phyloP scores from a whole-genome alignment of 805 yeast species.

The Cyberlindnera japonica region DNA sequence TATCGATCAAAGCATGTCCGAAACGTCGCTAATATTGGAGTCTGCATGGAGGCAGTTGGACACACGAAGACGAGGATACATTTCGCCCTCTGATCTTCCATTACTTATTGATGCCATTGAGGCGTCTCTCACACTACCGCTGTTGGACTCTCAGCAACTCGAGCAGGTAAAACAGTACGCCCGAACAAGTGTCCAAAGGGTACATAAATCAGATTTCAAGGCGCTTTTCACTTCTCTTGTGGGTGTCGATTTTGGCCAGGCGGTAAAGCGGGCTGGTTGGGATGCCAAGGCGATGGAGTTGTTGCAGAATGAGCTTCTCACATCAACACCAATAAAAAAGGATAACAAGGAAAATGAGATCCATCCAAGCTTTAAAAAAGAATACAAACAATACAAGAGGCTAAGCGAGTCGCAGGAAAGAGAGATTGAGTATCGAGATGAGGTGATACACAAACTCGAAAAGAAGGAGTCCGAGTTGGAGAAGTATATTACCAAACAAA shows the following conservation, averaged over 20 bases:
- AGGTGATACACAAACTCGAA: conserved; percentile 22
- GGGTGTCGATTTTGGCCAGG: conserved; percentile 31
- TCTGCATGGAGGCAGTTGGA: conserved; percentile 27
- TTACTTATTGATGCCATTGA: conserved; percentile 24
- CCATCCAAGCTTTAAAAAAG: conserved; percentile 22
- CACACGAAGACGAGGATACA: conserved; percentile 14
- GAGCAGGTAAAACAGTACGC: conserved; percentile 29
- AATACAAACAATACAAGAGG: conserved; percentile 19
- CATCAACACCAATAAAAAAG: conserved; percentile 11
- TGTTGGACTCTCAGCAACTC: conserved; percentile 28
- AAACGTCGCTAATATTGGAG: conserved; percentile 11
- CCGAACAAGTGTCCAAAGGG: conserved; percentile 28
- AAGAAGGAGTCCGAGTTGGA: conserved; percentile 9
- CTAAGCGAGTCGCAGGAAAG: conserved; percentile 24
- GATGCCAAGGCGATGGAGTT: conserved; percentile 9
- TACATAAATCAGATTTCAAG: conserved; percentile 32
- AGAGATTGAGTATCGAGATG: conserved; percentile 26
- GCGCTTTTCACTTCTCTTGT: conserved; percentile 30
- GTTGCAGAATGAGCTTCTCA: conserved; percentile 3
- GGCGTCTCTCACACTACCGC: conserved; percentile 16
- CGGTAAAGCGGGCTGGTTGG: conserved; percentile 21
- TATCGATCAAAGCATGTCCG: conserved; percentile 6
- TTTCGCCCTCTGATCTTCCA: conserved; percentile 22
- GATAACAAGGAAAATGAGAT: conserved; percentile 4
- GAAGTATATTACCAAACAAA: conserved; percentile 8